Base-by-base conservation (phyloP, 106 monocot species). In the Apostasia shenzhenica region DNA sequence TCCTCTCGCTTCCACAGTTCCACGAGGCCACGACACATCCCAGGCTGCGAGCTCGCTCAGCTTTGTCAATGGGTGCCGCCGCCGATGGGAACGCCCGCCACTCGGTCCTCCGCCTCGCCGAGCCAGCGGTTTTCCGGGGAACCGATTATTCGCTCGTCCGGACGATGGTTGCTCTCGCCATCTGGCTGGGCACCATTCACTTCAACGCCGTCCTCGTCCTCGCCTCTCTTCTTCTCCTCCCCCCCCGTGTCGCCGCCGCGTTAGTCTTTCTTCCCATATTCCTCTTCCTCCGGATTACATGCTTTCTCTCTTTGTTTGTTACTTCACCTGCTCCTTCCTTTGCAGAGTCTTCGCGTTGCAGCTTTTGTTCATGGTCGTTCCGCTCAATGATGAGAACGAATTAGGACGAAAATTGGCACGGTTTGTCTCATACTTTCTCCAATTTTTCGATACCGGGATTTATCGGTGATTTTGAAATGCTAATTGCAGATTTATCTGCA, bases 151-250 rank as follows among this genome's bases (percentile, higher is more conserved):
- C 84, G 38, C 52, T 67, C 45, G 14, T 75, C 45, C 67, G 59
- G 48, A 78, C 85, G 64, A 72, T 59, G 44, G 58, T 80, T 5
- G 89, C 89, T 48, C 80, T 89, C 57, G 64, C 57, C 55, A 51
- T 89, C 47, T 85, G 85, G 82, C 68, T 89, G 8, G 89, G 89
- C 14, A 65, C 77, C 65, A 80, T 89, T 58, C 89, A 89, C 76
- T 68, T 89, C 72, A 85, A 77, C 72, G 47, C 48, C 55, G 54
- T 61, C 60, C 75, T 89, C 45, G 47, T 85, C 54, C 65, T 85
- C 41, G 40, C 68, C 45, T 69, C 89, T 38, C 65, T 81, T 59
- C 51, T 85, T 66, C 50, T 89, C 80, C 69, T 82, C 56, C 85
- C 89, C n/a, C 54, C 69, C 61, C 80, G 80, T 67, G 43, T 86